These are phyloP conservation scores for Daldinia caldariorum DNA, from an alignment of 495 filamentous ascomycete genomes.

Conservation along the genomic window DNA sequence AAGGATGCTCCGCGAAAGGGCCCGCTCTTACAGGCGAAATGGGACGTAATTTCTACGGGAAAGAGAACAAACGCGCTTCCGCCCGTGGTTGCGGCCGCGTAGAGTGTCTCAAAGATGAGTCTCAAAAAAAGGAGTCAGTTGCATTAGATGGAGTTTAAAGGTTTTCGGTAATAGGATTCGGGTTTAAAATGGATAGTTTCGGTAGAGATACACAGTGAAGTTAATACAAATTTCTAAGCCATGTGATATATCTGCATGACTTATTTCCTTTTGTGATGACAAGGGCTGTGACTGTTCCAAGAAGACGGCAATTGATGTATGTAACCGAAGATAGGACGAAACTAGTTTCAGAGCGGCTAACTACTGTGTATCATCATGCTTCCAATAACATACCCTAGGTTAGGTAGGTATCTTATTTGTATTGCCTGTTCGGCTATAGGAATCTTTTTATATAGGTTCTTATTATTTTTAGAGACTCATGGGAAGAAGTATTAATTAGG, in stretches of 20 bases:
- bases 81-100: slow-evolving; percentile 28
- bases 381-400: background rate
- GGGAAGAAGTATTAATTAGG: background rate
- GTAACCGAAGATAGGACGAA: slow-evolving; percentile 28
- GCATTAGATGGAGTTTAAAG: slow-evolving; percentile 40
- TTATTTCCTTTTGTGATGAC: slow-evolving; percentile 8
- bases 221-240: slow-evolving; percentile 20
- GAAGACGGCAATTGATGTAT: slow-evolving; percentile 24
- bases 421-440: slow-evolving; percentile 1
- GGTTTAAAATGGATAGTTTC: slow-evolving; percentile 11
- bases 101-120: background rate
- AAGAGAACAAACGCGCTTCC: slow-evolving; percentile 42
- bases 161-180: slow-evolving; percentile 21
- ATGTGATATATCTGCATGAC: background rate
- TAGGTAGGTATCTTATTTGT: too few species aligned
- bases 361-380: slow-evolving; percentile 27
- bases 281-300: slow-evolving; percentile 11
- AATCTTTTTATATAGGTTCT: slow-evolving; percentile 14
- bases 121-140: background rate
- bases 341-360: slow-evolving; percentile 27
- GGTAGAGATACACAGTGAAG: slow-evolving; percentile 30
- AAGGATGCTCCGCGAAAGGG: slow-evolving; percentile 58
- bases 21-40: slow-evolving; percentile 48
- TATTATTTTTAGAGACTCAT: background rate
- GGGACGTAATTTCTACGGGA: slow-evolving; percentile 35